A percentile compares a stretch with the other conserved stretches of the same genome.
Evolutionary conservation across 371 early-diverging fungal species (phyloP).

Genomic region (Umbelopsis sp.): DNA sequence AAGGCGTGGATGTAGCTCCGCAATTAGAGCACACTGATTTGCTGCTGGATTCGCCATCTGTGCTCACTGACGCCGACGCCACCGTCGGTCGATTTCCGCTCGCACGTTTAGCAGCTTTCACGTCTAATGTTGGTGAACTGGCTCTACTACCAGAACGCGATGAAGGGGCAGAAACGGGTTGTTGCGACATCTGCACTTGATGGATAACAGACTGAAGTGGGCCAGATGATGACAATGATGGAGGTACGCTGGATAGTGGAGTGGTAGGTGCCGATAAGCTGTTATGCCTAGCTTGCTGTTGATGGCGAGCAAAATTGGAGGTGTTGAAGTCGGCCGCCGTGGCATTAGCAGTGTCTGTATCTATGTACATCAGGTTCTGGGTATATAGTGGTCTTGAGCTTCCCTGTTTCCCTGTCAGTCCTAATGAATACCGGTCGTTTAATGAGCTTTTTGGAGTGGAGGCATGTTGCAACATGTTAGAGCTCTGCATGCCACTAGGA

Average conservation of each 20-base stretch:
- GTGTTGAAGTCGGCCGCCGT: not conserved
- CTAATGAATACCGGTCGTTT: conserved; percentile 4
- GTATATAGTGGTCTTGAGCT: conserved; percentile 1
- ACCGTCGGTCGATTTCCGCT: not conserved
- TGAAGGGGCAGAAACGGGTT: conserved; percentile 5
- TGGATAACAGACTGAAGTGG: not conserved
- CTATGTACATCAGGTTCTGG: conserved; percentile 16
- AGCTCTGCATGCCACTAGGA: not conserved
- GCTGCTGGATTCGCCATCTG: conserved; percentile 23
- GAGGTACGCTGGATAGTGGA: conserved; percentile 18
- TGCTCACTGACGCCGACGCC: conserved; percentile 8
- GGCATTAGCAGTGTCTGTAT: conserved; percentile 4
- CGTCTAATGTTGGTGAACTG: not conserved
- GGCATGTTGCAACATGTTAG: not conserved
- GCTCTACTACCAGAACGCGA: not conserved
- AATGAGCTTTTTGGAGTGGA: not conserved
- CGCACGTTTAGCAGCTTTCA: not conserved
- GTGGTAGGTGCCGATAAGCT: conserved; percentile 18
- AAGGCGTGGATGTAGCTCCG: conserved; percentile 85
- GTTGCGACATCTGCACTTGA: not conserved
- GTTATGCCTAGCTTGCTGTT: conserved; percentile 14
- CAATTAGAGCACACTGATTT: conserved; percentile 81
- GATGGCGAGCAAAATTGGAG: conserved; percentile 11
- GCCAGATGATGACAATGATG: conserved; percentile 8
- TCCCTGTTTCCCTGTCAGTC: not conserved